phyloP scores from a whole-genome alignment of 2,329 filamentous ascomycete genomes.

The Chaetomiaceae sp. region DNA sequence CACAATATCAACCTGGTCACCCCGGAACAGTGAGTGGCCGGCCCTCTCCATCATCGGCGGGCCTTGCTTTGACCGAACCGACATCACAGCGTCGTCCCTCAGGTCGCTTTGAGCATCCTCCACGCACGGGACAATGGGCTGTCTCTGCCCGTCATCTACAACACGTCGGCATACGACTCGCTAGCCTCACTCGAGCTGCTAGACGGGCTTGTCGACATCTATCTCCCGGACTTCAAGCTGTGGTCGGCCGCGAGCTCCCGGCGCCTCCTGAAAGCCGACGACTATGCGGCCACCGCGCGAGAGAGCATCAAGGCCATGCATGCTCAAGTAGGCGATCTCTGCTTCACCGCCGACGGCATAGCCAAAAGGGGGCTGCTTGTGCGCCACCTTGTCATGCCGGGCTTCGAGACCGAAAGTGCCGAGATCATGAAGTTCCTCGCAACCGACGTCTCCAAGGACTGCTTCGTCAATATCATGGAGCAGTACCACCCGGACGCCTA shows the following conservation, averaged over 20 bases:
- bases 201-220: conserved; percentile 78
- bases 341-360: conserved; percentile 75
- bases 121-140: conserved; percentile 67
- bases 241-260: conserved; percentile 65
- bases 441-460: conserved; percentile 64
- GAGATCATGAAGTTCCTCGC: conserved; percentile 75
- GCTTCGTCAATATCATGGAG: conserved; percentile 85
- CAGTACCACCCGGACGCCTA: conserved; percentile 79
- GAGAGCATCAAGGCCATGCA: conserved; percentile 81
- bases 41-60: background rate
- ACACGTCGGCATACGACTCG: conserved; percentile 78
- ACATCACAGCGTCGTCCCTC: conserved; percentile 60
- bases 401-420: conserved; percentile 66
- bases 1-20: conserved; percentile 89
- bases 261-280: conserved; percentile 70
- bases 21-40: conserved; percentile 59
- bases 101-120: conserved; percentile 73
- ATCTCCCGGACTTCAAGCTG: conserved; percentile 84
- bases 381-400: conserved; percentile 81
- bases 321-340: conserved; percentile 73
- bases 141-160: conserved; percentile 73
- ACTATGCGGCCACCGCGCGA: conserved; percentile 67
- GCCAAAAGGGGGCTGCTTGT: conserved; percentile 73
- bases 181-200: conserved; percentile 66
- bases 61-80: background rate